These are phyloP conservation scores for Globisporangium solare DNA, from an alignment of 352 stramenopile species.

Conservation along the genomic window DNA sequence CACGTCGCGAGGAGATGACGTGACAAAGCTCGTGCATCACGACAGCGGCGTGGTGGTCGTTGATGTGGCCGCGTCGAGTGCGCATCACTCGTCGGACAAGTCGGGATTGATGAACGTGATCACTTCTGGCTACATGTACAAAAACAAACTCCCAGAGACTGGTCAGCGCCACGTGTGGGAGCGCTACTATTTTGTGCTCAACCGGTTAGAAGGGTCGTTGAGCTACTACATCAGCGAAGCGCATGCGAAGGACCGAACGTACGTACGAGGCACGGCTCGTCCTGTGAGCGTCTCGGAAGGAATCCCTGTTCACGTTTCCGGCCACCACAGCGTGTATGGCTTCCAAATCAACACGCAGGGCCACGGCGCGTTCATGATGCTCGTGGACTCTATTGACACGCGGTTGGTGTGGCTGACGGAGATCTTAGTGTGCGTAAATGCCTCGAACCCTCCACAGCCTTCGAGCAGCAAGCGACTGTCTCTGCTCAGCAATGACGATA, in stretches of 20 bases:
- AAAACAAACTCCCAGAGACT: slow-evolving; percentile 81
- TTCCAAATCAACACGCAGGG: slow-evolving; percentile 88
- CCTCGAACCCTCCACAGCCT: slow-evolving; percentile 31
- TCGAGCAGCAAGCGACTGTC: slow-evolving; percentile 49
- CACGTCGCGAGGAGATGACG: slow-evolving; percentile 77
- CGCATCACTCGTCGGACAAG: slow-evolving; percentile 19
- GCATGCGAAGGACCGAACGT: slow-evolving; percentile 82
- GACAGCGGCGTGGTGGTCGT: slow-evolving; percentile 66
- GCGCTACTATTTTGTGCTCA: slow-evolving; percentile 83
- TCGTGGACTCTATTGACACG: slow-evolving; percentile 83
- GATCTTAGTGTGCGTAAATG: slow-evolving; percentile 63
- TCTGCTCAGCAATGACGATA: slow-evolving; percentile 37
- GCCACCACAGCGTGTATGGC: slow-evolving; percentile 69
- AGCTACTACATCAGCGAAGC: slow-evolving; percentile 86
- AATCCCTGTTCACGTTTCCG: slow-evolving; percentile 59
- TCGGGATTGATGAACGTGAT: slow-evolving; percentile 50
- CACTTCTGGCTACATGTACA: slow-evolving; percentile 87
- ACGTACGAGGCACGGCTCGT: slow-evolving; percentile 70
- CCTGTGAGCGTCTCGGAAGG: slow-evolving; percentile 79
- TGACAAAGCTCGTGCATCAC: slow-evolving; percentile 74
- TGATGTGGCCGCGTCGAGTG: slow-evolving; percentile 37
- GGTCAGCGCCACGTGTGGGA: slow-evolving; percentile 81
- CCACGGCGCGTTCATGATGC: slow-evolving; percentile 78
- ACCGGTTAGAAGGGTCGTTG: slow-evolving; percentile 62
- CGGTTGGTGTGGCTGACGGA: slow-evolving; percentile 79